These are phyloP conservation scores for Hypseocharis bilobata DNA, from an alignment of 441 rosid genomes.

Conservation along the genomic window DNA sequence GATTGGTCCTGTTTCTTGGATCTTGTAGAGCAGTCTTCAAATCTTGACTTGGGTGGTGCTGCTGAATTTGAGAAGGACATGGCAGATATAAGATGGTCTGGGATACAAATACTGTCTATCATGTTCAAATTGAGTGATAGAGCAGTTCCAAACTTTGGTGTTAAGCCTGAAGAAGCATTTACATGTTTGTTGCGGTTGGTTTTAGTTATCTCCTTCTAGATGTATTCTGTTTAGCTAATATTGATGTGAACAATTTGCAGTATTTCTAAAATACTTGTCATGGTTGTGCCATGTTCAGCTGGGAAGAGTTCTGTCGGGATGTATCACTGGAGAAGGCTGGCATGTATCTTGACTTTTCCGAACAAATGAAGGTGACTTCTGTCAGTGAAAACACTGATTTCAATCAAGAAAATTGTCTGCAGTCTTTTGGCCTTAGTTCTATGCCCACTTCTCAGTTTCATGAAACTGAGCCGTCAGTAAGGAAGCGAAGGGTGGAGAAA, in stretches of 20 bases:
- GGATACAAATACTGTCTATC: conserved; percentile 45
- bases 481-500: conserved; percentile 34
- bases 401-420: conserved; percentile 30
- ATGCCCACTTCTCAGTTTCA: conserved; percentile 25
- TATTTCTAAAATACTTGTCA: conserved; percentile 14
- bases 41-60: conserved; percentile 17
- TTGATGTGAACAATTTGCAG: conserved; percentile 6
- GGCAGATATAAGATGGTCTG: conserved; percentile 68
- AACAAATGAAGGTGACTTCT: conserved; percentile 24
- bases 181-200: conserved; percentile 69
- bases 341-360: conserved; percentile 39
- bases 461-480: conserved; percentile 37
- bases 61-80: conserved; percentile 28
- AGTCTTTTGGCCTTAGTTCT: conserved; percentile 30
- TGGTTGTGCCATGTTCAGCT: conserved; percentile 39
- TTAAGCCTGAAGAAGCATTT: conserved; percentile 49
- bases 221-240: neutral
- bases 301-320: conserved; percentile 85
- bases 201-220: conserved; percentile 14
- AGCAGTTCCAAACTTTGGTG: conserved; percentile 39
- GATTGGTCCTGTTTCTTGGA: conserved; percentile 89
- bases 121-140: conserved; percentile 48
- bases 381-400: conserved; percentile 23
- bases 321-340: conserved; percentile 68
- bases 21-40: conserved; percentile 33